phyloP scores from a whole-genome alignment of 169 alveolate species.

The Cryptosporidium xiaoi region DNA sequence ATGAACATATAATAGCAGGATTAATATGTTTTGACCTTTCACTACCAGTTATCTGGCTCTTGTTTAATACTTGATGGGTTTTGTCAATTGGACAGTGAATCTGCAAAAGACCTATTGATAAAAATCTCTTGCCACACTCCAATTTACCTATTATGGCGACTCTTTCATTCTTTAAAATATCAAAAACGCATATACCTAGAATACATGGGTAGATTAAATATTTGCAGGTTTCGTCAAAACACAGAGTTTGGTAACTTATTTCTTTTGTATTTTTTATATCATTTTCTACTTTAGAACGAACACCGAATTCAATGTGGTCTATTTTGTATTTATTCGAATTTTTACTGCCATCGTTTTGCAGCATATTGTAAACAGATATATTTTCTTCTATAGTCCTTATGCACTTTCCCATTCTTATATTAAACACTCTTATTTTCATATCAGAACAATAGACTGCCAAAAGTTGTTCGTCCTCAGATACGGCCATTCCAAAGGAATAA shows the following conservation, averaged over 20 bases:
- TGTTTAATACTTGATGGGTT: too few relatives aligned
- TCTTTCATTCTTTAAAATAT: constrained; percentile 72
- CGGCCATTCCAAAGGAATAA: constrained; percentile 82
- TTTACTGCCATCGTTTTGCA: constrained; percentile 86
- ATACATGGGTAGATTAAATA: constrained; percentile 91
- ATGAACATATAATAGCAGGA: constrained; percentile 81
- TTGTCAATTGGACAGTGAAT: background rate
- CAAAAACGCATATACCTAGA: constrained; percentile 92
- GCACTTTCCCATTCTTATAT: constrained; percentile 88
- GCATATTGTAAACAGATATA: constrained; percentile 84
- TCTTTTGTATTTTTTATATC: constrained; percentile 86
- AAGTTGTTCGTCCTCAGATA: constrained; percentile 85
- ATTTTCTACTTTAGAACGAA: constrained; percentile 90
- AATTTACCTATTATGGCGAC: constrained; percentile 82
- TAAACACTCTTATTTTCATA: constrained; percentile 85
- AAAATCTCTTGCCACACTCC: constrained; percentile 75
- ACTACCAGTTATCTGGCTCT: background rate
- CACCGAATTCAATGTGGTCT: constrained; percentile 92
- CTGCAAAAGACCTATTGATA: constrained; percentile 29
- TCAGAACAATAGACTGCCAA: constrained; percentile 87
- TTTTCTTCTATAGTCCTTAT: constrained; percentile 87
- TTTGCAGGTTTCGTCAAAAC: constrained; percentile 94
- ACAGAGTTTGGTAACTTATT: constrained; percentile 80
- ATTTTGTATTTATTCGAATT: constrained; percentile 80
- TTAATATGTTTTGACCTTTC: constrained; percentile 49